Percentiles rank a stretch among this genome's conserved stretches.
These are phyloP conservation scores for Fonsecaea pugnacius DNA, from an alignment of 2,329 filamentous ascomycete genomes.

Conservation along the genomic window DNA sequence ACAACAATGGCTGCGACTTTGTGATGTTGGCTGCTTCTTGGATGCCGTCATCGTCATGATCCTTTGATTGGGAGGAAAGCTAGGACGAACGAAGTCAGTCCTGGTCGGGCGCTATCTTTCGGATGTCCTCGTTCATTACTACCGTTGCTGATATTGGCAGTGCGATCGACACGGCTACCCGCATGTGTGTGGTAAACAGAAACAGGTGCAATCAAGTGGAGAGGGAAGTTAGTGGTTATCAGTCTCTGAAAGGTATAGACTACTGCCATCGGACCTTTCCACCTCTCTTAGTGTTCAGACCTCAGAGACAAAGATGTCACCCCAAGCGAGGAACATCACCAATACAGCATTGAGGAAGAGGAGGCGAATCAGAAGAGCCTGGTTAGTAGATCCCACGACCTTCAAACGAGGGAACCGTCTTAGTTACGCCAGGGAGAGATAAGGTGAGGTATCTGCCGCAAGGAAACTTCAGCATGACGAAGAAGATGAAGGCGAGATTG, in stretches of 20 bases:
- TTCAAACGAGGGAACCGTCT: slow-evolving; percentile 28
- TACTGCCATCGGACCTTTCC: slow-evolving; percentile 46
- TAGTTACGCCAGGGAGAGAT: background rate
- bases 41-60: slow-evolving; percentile 55
- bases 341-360: slow-evolving; percentile 56
- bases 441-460: background rate
- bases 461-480: slow-evolving; percentile 4
- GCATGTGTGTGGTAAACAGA: slow-evolving; percentile 59
- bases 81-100: slow-evolving; percentile 56
- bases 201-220: slow-evolving; percentile 51
- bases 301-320: slow-evolving; percentile 55
- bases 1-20: slow-evolving; percentile 62
- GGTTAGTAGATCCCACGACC: slow-evolving; percentile 22
- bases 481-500: slow-evolving; percentile 17
- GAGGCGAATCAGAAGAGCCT: slow-evolving; percentile 40
- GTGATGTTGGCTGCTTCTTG: slow-evolving; percentile 65
- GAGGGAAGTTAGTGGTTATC: slow-evolving; percentile 54
- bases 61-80: slow-evolving; percentile 48
- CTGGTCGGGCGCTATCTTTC: slow-evolving; percentile 56
- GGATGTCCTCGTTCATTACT: slow-evolving; percentile 52
- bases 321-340: slow-evolving; percentile 50
- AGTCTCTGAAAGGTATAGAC: slow-evolving; percentile 45
- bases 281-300: slow-evolving; percentile 52
- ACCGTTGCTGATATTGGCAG: slow-evolving; percentile 54
- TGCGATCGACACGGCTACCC: slow-evolving; percentile 56